Base-by-base conservation (phyloP, 2,329 filamentous ascomycete species). In the Sordariomycetes sp. region DNA sequence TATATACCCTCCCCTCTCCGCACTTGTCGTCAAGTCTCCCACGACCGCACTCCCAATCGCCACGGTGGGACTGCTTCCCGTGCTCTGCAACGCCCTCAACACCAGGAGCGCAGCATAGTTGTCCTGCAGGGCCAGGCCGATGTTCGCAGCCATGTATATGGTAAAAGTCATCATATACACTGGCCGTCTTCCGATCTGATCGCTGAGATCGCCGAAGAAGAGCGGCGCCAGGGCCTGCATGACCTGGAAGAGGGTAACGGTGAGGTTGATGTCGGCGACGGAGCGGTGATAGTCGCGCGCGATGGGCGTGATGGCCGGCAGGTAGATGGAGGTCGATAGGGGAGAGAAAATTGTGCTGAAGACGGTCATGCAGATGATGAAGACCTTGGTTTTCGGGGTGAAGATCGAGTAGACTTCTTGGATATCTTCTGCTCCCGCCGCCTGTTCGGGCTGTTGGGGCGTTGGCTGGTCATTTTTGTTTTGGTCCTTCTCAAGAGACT, bases 1-100 rank as follows among this genome's bases (percentile, higher is more conserved):
- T 29, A 77, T 64, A 33, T 70, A 71, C 6, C 60, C 55, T 12
- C 72, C 72, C 33, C 77, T 58, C 46, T 82, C 75, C 0, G 65
- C 63, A 3, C 63, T 61, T 0, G 72, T 75, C 1, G 66, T 63
- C 8, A 77, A 54, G 42, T 81, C 76, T 1, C 67, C 70, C 6
- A 80, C 63, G 3, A 79, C 65, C 0, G 65, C 75, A 25, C 42
- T 48, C 6, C 47, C 46, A 16, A 82, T 58, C 1, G 75, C 66
- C 10, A 78, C 59, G 0, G 72, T 75, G 1, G 68, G 67, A 34
- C 63, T 68, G 41, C 63, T 68, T 0, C 74, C 71, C 0, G 61
- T 56, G 32, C 66, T 69, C 44, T 75, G 70, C 16, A 72, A 30
- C 35, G 58, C 59, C 0, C 70, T 55, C n/a, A 74, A 47, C 3